Base-by-base conservation (phyloP, 352 stramenopile species). In the Pilasporangium apinafurcum region DNA sequence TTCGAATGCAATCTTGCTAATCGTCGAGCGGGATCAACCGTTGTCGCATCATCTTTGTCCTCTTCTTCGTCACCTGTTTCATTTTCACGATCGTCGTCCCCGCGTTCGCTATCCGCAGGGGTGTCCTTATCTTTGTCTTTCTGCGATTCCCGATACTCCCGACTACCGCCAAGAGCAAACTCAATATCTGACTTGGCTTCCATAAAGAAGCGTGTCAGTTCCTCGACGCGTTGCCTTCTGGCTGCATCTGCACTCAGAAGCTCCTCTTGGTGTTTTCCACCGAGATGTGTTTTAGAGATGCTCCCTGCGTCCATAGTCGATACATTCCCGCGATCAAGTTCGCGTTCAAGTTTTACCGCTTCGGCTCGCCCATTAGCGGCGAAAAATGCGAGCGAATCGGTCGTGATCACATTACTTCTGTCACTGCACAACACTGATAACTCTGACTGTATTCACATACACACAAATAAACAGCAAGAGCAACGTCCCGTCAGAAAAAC, bases 111-210 rank as follows among this genome's bases (percentile, higher is more conserved):
- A 27, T 89, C 74, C 3, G 53, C 52, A n/a, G n/a, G n/a, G n/a
- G n/a, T n/a, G 27, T 89, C 82, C 35, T 76, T 80, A 22, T 86
- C 74, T 21, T 80, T 80, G 27, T 88, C 76, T 28, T 83, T 85
- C n/a, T n/a, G n/a, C 8, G 55, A 36, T 30, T 91, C 80, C 17
- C 77, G 71, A 38, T 82, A 82, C 22, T 88, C 77, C 6, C 75
- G 63, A 2, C 67, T 74, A 16, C 78, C 71, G 27, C 82, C 80
- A 8, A 92, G 52, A 9, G 79, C 79, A 62, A 94, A 94, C 46
- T 94, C 82, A 44, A 94, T 94, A 44, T 94, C 83, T 18, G 80
- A 92, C 48, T 92, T 94, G 44, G 80, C 78, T 46, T 94, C 83
- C 80, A 94, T 92, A 44, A 94, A 94, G 55, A 94, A 94, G 1